These are phyloP conservation scores for Neopestalotiopsis rosae DNA, from an alignment of 2,329 filamentous ascomycete genomes.

Conservation along the genomic window DNA sequence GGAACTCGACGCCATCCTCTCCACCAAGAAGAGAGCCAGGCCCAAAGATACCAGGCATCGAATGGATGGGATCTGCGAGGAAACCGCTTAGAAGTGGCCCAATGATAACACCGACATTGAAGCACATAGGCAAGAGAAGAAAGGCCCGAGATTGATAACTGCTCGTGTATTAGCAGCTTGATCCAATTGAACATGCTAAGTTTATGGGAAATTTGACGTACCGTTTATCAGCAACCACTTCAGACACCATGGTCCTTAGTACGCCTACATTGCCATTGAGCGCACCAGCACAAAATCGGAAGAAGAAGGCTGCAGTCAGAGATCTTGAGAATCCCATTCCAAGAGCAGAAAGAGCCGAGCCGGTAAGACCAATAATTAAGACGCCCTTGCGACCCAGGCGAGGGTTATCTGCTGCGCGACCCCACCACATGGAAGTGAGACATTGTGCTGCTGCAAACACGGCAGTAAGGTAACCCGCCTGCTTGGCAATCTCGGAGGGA, in stretches of 20 bases:
- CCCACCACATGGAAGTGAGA: slow-evolving; percentile 73
- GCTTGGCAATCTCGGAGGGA: slow-evolving; percentile 53
- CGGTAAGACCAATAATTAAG: slow-evolving; percentile 67
- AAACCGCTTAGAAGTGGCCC: slow-evolving; percentile 49
- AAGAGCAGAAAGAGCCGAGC: slow-evolving; percentile 66
- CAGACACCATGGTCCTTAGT: slow-evolving; percentile 76
- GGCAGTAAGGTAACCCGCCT: slow-evolving; percentile 72
- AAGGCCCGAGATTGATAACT: slow-evolving; percentile 58
- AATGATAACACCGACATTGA: slow-evolving; percentile 57
- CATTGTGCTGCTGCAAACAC: slow-evolving; percentile 74
- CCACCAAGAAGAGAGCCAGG: slow-evolving; percentile 41
- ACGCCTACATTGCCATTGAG: slow-evolving; percentile 78
- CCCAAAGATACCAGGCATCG: slow-evolving; percentile 44
- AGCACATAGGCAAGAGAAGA: slow-evolving; percentile 63
- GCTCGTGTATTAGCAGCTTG: no score
- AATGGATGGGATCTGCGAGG: slow-evolving; percentile 47
- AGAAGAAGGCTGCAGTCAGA: slow-evolving; percentile 24
- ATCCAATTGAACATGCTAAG: no score
- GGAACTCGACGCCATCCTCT: slow-evolving; percentile 42
- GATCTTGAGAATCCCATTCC: slow-evolving; percentile 70
- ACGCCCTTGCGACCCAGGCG: slow-evolving; percentile 66
- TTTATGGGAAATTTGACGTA: no score
- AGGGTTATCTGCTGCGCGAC: slow-evolving; percentile 53
- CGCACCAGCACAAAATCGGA: slow-evolving; percentile 64
- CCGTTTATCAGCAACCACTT: slow-evolving; percentile 70